Percentiles rank a stretch among this genome's conserved stretches.
Evolutionary conservation across 2,329 filamentous ascomycete species (phyloP).

Genomic region (Neophaeococcomyces mojaviensis): DNA sequence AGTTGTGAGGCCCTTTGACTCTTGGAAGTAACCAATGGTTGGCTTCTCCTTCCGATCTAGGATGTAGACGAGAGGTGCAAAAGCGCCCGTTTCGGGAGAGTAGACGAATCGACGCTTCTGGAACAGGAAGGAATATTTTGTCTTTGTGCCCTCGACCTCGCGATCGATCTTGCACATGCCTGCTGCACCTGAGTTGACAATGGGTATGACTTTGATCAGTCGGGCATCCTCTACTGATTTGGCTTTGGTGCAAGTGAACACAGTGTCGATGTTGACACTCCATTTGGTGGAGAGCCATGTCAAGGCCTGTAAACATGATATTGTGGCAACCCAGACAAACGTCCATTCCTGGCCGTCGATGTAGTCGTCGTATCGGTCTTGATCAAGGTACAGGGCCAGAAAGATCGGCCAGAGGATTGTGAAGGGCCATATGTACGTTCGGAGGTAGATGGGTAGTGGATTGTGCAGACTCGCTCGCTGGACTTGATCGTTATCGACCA

Average conservation of each 20-base stretch:
- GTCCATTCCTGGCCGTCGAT: constrained; percentile 97
- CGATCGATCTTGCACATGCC: constrained; percentile 78
- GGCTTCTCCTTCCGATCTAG: constrained; percentile 84
- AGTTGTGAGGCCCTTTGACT: constrained; percentile 65
- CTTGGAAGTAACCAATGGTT: constrained; percentile 67
- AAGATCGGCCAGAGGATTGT: constrained; percentile 86
- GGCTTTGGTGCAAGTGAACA: constrained; percentile 71
- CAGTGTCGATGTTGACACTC: constrained; percentile 78
- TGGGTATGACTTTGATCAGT: constrained; percentile 86
- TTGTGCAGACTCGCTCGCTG: constrained; percentile 79
- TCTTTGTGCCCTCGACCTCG: constrained; percentile 67
- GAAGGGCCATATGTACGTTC: constrained; percentile 91
- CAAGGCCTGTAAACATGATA: constrained; percentile 79
- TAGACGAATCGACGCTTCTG: constrained; percentile 97
- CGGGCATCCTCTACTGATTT: constrained; percentile 64
- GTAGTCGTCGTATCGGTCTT: constrained; percentile 79
- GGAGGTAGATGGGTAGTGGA: constrained; percentile 70
- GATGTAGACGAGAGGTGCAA: constrained; percentile 72
- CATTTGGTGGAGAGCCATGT: constrained; percentile 95
- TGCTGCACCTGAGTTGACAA: constrained; percentile 78
- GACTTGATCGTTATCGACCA: constrained; percentile 90
- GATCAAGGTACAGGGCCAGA: constrained; percentile 74
- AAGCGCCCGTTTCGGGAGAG: constrained; percentile 61
- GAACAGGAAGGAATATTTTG: constrained; percentile 82
- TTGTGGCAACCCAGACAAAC: constrained; percentile 83